Evolutionary conservation across 225 moss, liverwort and hornwort genomes (phyloP).

Genomic region (Takakia lepidozioides): DNA sequence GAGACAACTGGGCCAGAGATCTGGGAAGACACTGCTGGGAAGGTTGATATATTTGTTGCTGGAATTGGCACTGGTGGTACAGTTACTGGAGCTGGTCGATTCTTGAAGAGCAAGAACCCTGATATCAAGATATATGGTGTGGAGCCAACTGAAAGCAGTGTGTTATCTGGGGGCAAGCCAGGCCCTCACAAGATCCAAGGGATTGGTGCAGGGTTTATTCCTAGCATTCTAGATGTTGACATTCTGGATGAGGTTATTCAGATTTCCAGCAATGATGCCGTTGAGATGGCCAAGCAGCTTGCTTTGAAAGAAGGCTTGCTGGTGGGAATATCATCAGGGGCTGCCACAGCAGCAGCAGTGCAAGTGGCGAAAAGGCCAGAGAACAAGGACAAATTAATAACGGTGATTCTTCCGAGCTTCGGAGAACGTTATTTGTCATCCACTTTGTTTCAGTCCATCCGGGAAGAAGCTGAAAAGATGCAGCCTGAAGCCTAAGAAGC

Average conservation of each 20-base stretch:
- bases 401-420: constrained; percentile 93
- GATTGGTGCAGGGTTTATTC: constrained; percentile 96
- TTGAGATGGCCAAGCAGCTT: constrained; percentile 97
- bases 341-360: constrained; percentile 88
- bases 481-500: constrained; percentile 60
- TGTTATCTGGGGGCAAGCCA: constrained; percentile 97
- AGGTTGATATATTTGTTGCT: constrained; percentile 71
- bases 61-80: constrained; percentile 99
- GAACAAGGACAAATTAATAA: constrained; percentile 82
- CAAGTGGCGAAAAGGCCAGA: constrained; percentile 91
- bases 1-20: constrained; percentile 99
- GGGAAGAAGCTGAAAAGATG: constrained; percentile 94
- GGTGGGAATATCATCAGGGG: constrained; percentile 99
- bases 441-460: constrained; percentile 84
- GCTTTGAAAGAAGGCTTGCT: constrained; percentile 93
- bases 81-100: constrained; percentile 90
- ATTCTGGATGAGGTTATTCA: constrained; percentile 92
- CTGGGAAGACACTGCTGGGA: constrained; percentile 96
- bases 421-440: constrained; percentile 95
- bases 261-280: constrained; percentile 88
- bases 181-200: constrained; percentile 99
- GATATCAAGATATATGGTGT: constrained; percentile 83
- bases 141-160: constrained; percentile 92
- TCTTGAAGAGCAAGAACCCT: constrained; percentile 82
- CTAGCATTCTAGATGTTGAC: constrained; percentile 94